These are phyloP conservation scores for Lotus japonicus DNA, from an alignment of 306 rosid species.

Conservation along the genomic window DNA sequence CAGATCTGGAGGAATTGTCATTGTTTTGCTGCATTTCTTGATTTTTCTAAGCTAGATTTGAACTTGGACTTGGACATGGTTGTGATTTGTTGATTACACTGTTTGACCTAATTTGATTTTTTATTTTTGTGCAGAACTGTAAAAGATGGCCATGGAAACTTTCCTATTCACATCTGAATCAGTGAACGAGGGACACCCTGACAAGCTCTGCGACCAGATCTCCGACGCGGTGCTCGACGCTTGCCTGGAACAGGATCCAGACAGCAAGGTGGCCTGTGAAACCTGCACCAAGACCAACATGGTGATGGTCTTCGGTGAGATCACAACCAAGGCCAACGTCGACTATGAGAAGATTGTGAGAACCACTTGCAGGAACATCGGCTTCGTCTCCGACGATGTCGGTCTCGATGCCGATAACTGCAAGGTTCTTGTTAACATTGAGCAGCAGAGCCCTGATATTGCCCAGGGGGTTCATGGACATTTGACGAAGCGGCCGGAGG, in stretches of 20 bases:
- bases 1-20: conserved; percentile 16
- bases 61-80: not conserved
- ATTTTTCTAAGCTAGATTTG: not conserved
- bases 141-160: conserved; percentile 24
- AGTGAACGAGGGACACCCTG: conserved; percentile 50
- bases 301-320: conserved; percentile 45
- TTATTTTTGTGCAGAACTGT: not conserved
- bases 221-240: conserved; percentile 41
- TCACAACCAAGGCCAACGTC: conserved; percentile 40
- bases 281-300: conserved; percentile 45
- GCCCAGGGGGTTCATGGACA: conserved; percentile 45
- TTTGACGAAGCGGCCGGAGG: conserved; percentile 34
- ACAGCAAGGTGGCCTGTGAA: conserved; percentile 43
- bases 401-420: conserved; percentile 45
- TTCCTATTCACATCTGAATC: conserved; percentile 45
- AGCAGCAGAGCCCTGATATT: conserved; percentile 42
- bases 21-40: not conserved
- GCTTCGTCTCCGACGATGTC: conserved; percentile 40
- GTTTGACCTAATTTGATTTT: not conserved
- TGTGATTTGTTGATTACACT: not conserved
- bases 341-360: conserved; percentile 41
- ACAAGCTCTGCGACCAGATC: conserved; percentile 48
- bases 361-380: conserved; percentile 36
- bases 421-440: conserved; percentile 39
- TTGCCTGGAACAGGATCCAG: conserved; percentile 38